Evolutionary conservation across 805 yeast genomes (phyloP).

Genomic region (Candida boleticola): DNA sequence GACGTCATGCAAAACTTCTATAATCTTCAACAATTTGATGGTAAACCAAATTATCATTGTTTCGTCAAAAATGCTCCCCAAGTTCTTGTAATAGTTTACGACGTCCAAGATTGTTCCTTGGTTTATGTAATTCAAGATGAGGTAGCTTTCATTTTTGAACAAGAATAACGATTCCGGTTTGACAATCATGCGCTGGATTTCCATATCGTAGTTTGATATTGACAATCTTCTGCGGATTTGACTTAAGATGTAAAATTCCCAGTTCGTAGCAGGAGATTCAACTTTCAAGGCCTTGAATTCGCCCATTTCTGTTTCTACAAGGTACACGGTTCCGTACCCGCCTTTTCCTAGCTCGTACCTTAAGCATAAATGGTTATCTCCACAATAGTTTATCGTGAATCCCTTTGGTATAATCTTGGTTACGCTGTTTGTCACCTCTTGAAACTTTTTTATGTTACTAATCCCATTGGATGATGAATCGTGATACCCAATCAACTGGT

Average conservation of each 20-base stretch:
- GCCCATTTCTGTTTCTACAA: slow-evolving; percentile 61
- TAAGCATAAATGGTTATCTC: slow-evolving; percentile 46
- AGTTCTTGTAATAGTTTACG: slow-evolving; percentile 46
- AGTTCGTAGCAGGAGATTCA: slow-evolving; percentile 63
- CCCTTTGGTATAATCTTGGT: slow-evolving; percentile 35
- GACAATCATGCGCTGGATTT: slow-evolving; percentile 42
- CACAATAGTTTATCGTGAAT: slow-evolving; percentile 39
- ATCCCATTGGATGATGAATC: slow-evolving; percentile 33
- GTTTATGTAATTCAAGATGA: slow-evolving; percentile 58
- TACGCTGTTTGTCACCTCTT: slow-evolving; percentile 31
- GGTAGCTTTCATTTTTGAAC: slow-evolving; percentile 66
- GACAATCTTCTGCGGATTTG: slow-evolving; percentile 47
- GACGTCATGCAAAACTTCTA: slow-evolving; percentile 59
- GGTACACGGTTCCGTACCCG: slow-evolving; percentile 75
- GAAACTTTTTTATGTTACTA: slow-evolving; percentile 27
- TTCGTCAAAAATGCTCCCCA: slow-evolving; percentile 50
- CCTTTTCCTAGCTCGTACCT: slow-evolving; percentile 69
- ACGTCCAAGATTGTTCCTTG: slow-evolving; percentile 77
- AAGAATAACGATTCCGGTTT: slow-evolving; percentile 50
- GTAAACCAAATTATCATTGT: slow-evolving; percentile 59
- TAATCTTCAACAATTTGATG: slow-evolving; percentile 56
- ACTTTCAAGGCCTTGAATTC: slow-evolving; percentile 65
- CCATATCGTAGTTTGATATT: background rate
- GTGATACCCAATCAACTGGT: slow-evolving; percentile 35
- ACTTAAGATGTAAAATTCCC: slow-evolving; percentile 79